A percentile compares a stretch with the other conserved stretches of the same genome.
These are phyloP conservation scores for Thraustotheca clavata DNA, from an alignment of 352 stramenopile genomes.

Conservation along the genomic window DNA sequence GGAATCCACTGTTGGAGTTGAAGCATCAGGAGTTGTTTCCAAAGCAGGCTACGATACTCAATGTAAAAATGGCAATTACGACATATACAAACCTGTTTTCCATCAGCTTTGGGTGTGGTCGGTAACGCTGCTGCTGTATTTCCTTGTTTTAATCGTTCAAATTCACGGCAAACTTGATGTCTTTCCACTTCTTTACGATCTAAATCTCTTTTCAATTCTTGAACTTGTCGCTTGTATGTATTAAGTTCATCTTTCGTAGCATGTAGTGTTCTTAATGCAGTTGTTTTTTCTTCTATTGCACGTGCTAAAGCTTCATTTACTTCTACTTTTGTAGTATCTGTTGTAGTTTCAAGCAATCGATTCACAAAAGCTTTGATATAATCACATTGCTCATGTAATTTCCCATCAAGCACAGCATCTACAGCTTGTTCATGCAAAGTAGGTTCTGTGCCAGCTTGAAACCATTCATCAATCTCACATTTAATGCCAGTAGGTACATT, in stretches of 20 bases:
- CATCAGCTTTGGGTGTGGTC: conserved; percentile 6
- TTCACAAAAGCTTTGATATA: conserved; percentile 1
- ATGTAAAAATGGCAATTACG: no score
- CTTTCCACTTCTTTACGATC: conserved; percentile 69
- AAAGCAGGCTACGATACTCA: no score
- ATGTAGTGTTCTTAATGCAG: conserved; percentile 26
- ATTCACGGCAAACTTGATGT: conserved; percentile 64
- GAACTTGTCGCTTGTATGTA: conserved; percentile 43
- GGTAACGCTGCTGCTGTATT: conserved; percentile 23
- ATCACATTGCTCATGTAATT: not conserved
- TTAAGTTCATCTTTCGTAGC: conserved; percentile 44
- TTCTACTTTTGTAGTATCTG: not conserved
- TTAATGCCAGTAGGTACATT: conserved; percentile 1
- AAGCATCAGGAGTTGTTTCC: no score
- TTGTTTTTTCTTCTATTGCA: conserved; percentile 8
- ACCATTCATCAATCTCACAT: conserved; percentile 21
- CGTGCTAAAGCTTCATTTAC: not conserved
- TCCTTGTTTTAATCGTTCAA: conserved; percentile 53
- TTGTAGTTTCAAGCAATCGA: not conserved
- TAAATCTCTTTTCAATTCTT: conserved; percentile 51
- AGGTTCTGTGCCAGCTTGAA: conserved; percentile 6
- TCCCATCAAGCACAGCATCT: not conserved
- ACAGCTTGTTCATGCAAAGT: not conserved
- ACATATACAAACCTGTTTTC: no score
- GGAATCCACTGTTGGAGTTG: conserved; percentile 31